A percentile compares a stretch with the other conserved stretches of the same genome.
Evolutionary conservation across 441 rosid genomes (phyloP).

Genomic region (Eutrema salsugineum): DNA sequence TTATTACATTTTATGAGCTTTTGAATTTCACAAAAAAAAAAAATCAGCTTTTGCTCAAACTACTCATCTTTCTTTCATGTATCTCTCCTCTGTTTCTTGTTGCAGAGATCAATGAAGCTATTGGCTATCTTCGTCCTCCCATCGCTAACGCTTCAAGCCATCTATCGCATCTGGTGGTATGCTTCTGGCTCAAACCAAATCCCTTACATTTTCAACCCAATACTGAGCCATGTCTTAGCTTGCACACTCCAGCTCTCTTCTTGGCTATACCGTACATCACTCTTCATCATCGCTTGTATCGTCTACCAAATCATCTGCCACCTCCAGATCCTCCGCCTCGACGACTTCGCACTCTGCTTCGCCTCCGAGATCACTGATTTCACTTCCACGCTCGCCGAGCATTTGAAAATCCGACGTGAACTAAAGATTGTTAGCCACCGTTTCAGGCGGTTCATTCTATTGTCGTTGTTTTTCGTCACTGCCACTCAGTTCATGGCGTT

Average conservation of each 20-base stretch:
- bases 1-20: too few species aligned
- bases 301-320: constrained; percentile 62
- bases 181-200: constrained; percentile 54
- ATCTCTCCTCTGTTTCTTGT: constrained; percentile 14
- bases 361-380: constrained; percentile 65
- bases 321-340: constrained; percentile 64
- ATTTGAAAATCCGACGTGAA: constrained; percentile 57
- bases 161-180: constrained; percentile 87
- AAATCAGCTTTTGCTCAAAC: too few species aligned
- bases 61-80: background rate
- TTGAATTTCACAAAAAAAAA: too few species aligned
- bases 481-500: constrained; percentile 70
- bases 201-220: constrained; percentile 50
- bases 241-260: constrained; percentile 72
- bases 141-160: constrained; percentile 53
- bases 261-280: constrained; percentile 75
- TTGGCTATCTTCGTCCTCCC: constrained; percentile 66
- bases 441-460: constrained; percentile 58
- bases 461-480: constrained; percentile 60
- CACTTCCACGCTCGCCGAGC: constrained; percentile 55
- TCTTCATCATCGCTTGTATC: constrained; percentile 68
- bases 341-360: constrained; percentile 66
- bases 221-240: constrained; percentile 43
- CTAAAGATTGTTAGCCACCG: constrained; percentile 83
- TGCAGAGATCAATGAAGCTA: constrained; percentile 72